A percentile compares a stretch with the other conserved stretches of the same genome.
These are phyloP conservation scores for Zarea fungicola DNA, from an alignment of 2,329 filamentous ascomycete genomes.

Conservation along the genomic window DNA sequence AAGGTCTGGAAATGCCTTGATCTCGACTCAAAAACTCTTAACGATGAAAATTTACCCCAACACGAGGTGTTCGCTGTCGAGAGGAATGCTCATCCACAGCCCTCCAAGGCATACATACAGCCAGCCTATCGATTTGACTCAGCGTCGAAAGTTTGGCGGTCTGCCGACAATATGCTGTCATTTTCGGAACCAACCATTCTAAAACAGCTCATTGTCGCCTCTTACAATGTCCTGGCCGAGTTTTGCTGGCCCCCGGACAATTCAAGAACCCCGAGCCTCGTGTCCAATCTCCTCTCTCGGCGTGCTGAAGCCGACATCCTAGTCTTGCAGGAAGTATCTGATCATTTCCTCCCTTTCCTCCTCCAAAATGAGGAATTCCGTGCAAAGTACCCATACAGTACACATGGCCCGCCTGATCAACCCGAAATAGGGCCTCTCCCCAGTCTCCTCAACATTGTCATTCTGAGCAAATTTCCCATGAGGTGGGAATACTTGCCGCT, in stretches of 20 bases:
- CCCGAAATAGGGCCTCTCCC: conserved; percentile 49
- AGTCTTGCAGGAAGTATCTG: conserved; percentile 59
- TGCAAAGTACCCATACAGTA: conserved; percentile 48
- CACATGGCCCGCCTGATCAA: conserved; percentile 51
- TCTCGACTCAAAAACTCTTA: conserved; percentile 17
- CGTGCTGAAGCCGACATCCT: conserved; percentile 42
- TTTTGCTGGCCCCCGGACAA: conserved; percentile 41
- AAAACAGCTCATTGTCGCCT: conserved; percentile 36
- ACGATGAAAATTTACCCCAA: background rate
- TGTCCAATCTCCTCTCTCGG: conserved; percentile 38
- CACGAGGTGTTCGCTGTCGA: background rate
- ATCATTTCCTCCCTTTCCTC: conserved; percentile 55
- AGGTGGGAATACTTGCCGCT: conserved; percentile 51
- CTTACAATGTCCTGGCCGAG: conserved; percentile 50
- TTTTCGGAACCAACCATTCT: background rate
- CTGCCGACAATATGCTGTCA: background rate
- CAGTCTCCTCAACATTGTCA: conserved; percentile 55
- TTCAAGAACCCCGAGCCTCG: conserved; percentile 36
- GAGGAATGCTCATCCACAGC: background rate
- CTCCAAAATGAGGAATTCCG: conserved; percentile 42
- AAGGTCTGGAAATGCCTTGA: conserved; percentile 49
- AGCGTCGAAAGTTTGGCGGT: background rate
- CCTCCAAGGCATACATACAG: background rate
- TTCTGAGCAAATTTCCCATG: conserved; percentile 53
- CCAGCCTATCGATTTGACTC: conserved; percentile 4